phyloP scores from a whole-genome alignment of 139 green algal genomes.

The Eudorina sp. region DNA sequence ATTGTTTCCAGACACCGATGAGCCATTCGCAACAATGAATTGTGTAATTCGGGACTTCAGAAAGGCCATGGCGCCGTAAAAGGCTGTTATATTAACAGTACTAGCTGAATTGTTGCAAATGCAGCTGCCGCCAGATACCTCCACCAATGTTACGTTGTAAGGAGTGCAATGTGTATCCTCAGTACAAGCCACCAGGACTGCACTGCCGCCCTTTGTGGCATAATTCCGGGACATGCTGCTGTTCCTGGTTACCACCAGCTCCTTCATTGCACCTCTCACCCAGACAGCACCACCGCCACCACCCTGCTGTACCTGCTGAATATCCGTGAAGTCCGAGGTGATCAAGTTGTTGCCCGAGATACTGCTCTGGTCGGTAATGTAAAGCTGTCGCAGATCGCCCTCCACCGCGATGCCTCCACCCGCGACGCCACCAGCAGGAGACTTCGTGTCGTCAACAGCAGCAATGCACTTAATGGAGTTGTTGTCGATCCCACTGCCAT shows the following conservation, averaged over 20 bases:
- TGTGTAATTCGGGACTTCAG: neutral
- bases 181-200: neutral
- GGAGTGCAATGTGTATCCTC: too few relatives aligned
- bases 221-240: neutral
- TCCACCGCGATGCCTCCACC: neutral
- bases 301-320: too few relatives aligned
- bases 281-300: neutral
- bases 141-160: neutral
- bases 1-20: neutral
- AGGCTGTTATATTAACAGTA: neutral
- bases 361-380: neutral
- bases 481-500: neutral
- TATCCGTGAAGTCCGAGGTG: too few relatives aligned
- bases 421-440: too few relatives aligned
- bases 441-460: too few relatives aligned
- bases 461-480: too few relatives aligned
- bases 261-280: neutral
- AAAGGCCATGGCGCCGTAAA: neutral
- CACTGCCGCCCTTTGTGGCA: neutral
- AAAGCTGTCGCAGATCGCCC: neutral
- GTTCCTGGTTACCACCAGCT: neutral
- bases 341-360: slow-evolving; percentile 11
- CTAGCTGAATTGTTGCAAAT: slow-evolving; percentile 13
- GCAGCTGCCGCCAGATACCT: neutral
- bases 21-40: neutral